Base-by-base conservation (phyloP, 2,329 filamentous ascomycete genomes). In the Penicillium sp. region DNA sequence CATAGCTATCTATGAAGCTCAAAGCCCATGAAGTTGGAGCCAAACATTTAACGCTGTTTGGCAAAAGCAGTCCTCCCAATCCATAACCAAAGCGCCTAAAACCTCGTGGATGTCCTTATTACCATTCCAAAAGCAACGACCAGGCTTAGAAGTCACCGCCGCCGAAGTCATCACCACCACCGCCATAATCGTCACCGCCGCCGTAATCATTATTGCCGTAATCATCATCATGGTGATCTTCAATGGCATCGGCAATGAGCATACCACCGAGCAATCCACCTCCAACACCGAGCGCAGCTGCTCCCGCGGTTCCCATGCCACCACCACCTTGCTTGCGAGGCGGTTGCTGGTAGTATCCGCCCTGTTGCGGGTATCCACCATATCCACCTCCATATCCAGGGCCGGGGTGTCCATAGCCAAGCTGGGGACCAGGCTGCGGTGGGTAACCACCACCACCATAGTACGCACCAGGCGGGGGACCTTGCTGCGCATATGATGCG, bases 221-320 rank as follows among this genome's bases (percentile, higher is more conserved):
- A 56, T 66, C 58, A 60, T 74, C 78, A 21, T 64, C 50, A 47
- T 81, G 63, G 62, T 85, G 87, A 29, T 83, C 81, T 5, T 84
- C 78, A 55, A 87, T 75, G 60, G 87, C 86, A 66, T 88, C 79
- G 2, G 81, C 87, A 31, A 96, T 73, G 65, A 96, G 58, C 57
- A 85, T 83, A 51, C 92, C 92, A 63, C 91, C 92, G 1, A 96
- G 65, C 68, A 96, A 67, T 72, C 92, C 92, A 59, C 88, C 92
- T 62, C 91, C 92, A 4, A 90, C 72, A 76, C 92, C 92, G 41
- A 96, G 77, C 21, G 89, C 89, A 8, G 87, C 85, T 48, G 87
- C 90, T 45, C 89, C 90, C 10, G 81, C 84, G 55, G 83, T 80
- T n/a, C 90, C 89, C 75, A 93, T 78, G 4, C 79, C 76, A 29